These are phyloP conservation scores for Naganishia kalamii DNA, from an alignment of 768 basidiomycete species.

Conservation along the genomic window DNA sequence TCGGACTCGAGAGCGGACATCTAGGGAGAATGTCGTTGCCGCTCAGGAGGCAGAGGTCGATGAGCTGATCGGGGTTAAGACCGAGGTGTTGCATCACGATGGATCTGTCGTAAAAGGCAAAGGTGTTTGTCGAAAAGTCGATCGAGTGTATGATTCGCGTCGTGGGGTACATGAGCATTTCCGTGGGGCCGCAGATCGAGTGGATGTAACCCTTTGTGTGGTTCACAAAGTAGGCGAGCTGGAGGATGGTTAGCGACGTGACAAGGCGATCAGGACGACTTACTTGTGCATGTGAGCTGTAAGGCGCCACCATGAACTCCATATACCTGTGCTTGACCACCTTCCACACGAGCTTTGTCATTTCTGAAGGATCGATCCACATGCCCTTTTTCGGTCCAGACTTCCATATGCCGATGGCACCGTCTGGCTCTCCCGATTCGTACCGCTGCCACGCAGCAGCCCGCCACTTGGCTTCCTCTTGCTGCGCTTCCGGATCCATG, in stretches of 20 bases:
- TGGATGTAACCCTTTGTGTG: constrained; percentile 92
- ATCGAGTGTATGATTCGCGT: constrained; percentile 72
- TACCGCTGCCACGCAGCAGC: constrained; percentile 85
- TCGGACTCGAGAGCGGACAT: constrained; percentile 45
- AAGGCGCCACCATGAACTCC: constrained; percentile 93
- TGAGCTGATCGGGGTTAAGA: constrained; percentile 80
- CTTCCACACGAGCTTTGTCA: constrained; percentile 87
- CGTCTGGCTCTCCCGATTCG: constrained; percentile 83
- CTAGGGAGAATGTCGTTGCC: constrained; percentile 69
- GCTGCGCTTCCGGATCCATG: constrained; percentile 29
- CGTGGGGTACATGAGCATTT: constrained; percentile 75
- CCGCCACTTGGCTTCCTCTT: constrained; percentile 33
- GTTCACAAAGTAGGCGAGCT: constrained; percentile 92
- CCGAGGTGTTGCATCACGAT: constrained; percentile 60
- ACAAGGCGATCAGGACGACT: constrained; percentile 37
- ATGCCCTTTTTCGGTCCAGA: constrained; percentile 62
- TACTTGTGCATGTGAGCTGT: constrained; percentile 92
- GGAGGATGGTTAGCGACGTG: background rate
- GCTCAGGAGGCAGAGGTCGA: constrained; percentile 85
- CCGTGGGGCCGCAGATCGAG: constrained; percentile 83
- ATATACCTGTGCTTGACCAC: constrained; percentile 91
- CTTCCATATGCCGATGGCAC: constrained; percentile 61
- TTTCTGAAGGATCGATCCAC: constrained; percentile 65
- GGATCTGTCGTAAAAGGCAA: constrained; percentile 78
- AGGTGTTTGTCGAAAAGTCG: constrained; percentile 64